Base-by-base conservation (phyloP, 768 basidiomycete species). In the Auriculariales sp. region DNA sequence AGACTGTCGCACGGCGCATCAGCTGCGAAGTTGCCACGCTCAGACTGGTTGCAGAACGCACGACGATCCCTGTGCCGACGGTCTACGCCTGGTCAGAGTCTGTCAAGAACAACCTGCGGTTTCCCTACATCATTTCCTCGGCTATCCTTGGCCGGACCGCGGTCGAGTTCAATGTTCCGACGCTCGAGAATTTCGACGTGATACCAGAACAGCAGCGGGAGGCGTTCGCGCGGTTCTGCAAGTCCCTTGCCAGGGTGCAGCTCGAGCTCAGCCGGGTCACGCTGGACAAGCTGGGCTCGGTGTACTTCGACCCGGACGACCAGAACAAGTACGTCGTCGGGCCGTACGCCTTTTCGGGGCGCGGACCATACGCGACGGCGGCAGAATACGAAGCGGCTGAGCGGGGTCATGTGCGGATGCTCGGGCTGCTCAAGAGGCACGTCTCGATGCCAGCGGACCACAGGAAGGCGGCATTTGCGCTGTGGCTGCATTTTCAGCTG, bases 261-360 rank as follows among this genome's bases (percentile, higher is more conserved):
- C 31, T 32, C 31, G 33, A 49, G 35, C 48, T 49, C 15, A 36
- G 48, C 48, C 10, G 39, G 15, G 29, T 49, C 7, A 24, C 24
- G 11, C 24, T 34, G 12, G 28, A 35, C 6, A 32, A 28, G 19
- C 14, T 49, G 11, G 48, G 48, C 9, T 49, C 48, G 11, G 34
- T 49, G 7, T 36, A 31, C 12, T 11, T 49, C 33, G 33, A 39
- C 11, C n/a, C n/a, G n/a, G 47, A 34, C 4, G 24, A 48, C 19
- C 19, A 36, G 25, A 9, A n/a, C 39, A 11, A 19, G 39, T 24
- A 1, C 19, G 19, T 19, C 22, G 27, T 44, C 22, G 39, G 39
- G 9, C 39, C 39, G 4, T 7, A n/a, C 22, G 39, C 7, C 19
- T 11, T 19, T 11, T 7, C 39, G 2, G 39, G 24, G 7, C 22